Evolutionary conservation across 2,329 filamentous ascomycete species (phyloP).

Genomic region (Colletotrichum neosansevieriae): DNA sequence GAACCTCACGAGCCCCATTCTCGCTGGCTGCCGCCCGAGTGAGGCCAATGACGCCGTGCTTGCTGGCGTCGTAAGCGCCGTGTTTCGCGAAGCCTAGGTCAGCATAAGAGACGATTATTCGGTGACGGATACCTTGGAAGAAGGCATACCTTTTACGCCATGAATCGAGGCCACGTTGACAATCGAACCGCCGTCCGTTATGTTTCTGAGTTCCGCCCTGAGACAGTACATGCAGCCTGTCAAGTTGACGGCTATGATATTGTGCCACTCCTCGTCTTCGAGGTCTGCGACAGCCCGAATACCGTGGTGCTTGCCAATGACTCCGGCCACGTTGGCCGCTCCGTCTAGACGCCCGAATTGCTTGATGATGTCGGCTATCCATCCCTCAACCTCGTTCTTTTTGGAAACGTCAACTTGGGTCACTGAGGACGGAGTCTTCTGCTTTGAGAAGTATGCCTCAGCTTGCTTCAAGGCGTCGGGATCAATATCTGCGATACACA

Average conservation of each 20-base stretch:
- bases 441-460: constrained; percentile 46
- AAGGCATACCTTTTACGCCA: constrained; percentile 52
- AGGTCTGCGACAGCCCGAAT: constrained; percentile 54
- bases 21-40: constrained; percentile 54
- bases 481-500: constrained; percentile 54
- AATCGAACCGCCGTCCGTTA: constrained; percentile 66
- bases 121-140: background rate
- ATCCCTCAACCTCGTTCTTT: constrained; percentile 61
- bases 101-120: constrained; percentile 15
- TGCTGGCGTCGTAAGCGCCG: constrained; percentile 55
- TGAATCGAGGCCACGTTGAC: constrained; percentile 69
- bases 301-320: constrained; percentile 59
- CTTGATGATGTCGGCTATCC: constrained; percentile 61
- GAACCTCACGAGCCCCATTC: constrained; percentile 57
- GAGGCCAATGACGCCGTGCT: constrained; percentile 53
- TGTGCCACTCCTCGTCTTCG: constrained; percentile 61
- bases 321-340: constrained; percentile 67
- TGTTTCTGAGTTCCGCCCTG: constrained; percentile 57
- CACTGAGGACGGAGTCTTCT: constrained; percentile 35
- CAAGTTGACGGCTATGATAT: constrained; percentile 61
- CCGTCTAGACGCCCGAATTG: constrained; percentile 65
- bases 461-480: constrained; percentile 48
- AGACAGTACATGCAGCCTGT: constrained; percentile 66
- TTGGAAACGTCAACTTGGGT: constrained; percentile 63
- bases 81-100: constrained; percentile 48